Conservation (phyloP, 371 early-diverging fungal species). For the Cladochytrium tenue region DNA sequence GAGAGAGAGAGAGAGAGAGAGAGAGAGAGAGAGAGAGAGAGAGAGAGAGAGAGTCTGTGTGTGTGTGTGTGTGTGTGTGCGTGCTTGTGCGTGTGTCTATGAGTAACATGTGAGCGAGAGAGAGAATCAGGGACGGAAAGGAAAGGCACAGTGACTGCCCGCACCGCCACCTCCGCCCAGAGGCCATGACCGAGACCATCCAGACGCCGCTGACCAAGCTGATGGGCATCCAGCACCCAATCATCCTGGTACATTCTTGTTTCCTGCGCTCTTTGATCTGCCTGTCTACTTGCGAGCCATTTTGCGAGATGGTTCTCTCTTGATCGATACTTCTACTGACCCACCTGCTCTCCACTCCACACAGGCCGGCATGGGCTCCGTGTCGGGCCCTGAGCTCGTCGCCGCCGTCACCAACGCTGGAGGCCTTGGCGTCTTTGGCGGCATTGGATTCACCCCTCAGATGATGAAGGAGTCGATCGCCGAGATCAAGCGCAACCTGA, state of each 20-base stretch:
- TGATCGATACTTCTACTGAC: background rate
- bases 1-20: too few species aligned
- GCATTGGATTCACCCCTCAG: conserved; percentile 31
- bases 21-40: too few species aligned
- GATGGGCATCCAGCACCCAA: conserved; percentile 19
- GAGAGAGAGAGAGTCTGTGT: too few species aligned
- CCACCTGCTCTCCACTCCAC: background rate
- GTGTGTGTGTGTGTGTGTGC: too few species aligned
- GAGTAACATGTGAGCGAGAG: too few species aligned
- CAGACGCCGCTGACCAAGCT: conserved; percentile 19
- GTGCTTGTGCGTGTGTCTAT: too few species aligned
- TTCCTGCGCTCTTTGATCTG: background rate
- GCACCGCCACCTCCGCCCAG: background rate
- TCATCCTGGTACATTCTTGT: conserved; percentile 12
- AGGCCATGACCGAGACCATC: conserved; percentile 2
- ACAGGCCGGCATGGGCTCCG: conserved; percentile 18
- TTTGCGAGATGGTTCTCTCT: background rate
- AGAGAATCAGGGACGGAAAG: too few species aligned
- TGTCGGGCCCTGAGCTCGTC: conserved; percentile 25
- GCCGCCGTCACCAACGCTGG: conserved; percentile 38
- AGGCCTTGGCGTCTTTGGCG: conserved; percentile 36
- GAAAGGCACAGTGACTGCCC: background rate
- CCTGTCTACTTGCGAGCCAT: background rate
- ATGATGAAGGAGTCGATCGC: conserved; percentile 22
- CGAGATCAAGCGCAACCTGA: conserved; percentile 26